Base-by-base conservation (phyloP, 768 basidiomycete genomes). In the Collybia sp. region DNA sequence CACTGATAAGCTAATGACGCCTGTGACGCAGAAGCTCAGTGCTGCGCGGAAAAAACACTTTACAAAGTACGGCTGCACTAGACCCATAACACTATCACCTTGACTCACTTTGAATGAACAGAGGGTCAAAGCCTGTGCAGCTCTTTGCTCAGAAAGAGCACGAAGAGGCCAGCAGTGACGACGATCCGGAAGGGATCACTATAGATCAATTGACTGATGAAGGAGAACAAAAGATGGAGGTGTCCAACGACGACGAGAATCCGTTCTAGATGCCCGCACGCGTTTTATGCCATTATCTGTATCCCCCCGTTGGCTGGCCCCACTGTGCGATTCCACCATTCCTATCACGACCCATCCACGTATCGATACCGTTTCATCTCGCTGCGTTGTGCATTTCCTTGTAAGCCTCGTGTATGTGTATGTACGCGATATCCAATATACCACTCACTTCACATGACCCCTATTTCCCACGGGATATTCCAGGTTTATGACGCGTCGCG, bases 31-130 rank as follows among this genome's bases (percentile, higher is more conserved):
- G 67, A 98, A 97, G 66, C 77, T 98, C 43, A 86, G 75, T 42
- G 88, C 88, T 13, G 86, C 87, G 2, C 94, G 82, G 77, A 93
- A 95, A 76, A 91, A 92, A 67, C 92, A 91, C 58, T 98, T 96
- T 61, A 71, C 65, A 48, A 96, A 92, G 95, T 95, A 53, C 32
- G 84, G 71, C 2, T 41, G 44, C 16, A 25, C 8, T 8, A 8
- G 8, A 8, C 8, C 25, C 25, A 8, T 25, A 25, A 25, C 4
- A 8, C 8, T 8, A 8, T 25, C 4, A 25, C 25, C 3, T 25
- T 25, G 3, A 25, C 25, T 25, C 25, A 25, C 25, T 8, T 25
- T 25, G 25, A 25, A n/a, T 49, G 12, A 32, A 25, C 56, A 87
- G 85, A 61, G 78, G 76, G 11, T 63, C 73, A 8, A 84, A 83